These are phyloP conservation scores for Volutella citrinella DNA, from an alignment of 2,329 filamentous ascomycete genomes.

Conservation along the genomic window DNA sequence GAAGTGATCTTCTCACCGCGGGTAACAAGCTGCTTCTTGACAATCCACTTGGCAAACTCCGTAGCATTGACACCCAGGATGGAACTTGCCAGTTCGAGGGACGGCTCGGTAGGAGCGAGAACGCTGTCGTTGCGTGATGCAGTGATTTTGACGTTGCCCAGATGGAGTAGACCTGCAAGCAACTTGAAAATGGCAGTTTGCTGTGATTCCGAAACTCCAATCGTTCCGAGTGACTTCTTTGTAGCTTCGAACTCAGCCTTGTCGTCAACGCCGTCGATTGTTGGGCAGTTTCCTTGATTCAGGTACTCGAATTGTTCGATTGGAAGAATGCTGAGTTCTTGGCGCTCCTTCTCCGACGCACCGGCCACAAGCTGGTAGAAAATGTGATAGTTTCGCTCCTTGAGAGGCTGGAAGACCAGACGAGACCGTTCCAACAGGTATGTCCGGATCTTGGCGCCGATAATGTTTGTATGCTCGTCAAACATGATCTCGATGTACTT, in stretches of 20 bases:
- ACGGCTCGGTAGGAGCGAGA: constrained; percentile 75
- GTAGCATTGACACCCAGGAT: constrained; percentile 83
- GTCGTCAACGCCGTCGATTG: constrained; percentile 93
- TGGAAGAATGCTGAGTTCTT: constrained; percentile 74
- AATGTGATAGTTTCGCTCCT: constrained; percentile 98
- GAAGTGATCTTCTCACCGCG: constrained; percentile 97
- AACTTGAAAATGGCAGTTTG: constrained; percentile 87
- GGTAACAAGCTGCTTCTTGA: constrained; percentile 97
- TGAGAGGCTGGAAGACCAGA: constrained; percentile 93
- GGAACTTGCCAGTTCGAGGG: constrained; percentile 74
- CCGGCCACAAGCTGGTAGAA: constrained; percentile 97
- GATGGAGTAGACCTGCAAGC: constrained; percentile 84
- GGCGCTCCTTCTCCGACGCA: constrained; percentile 77
- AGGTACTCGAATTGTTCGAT: constrained; percentile 94
- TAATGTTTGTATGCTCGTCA: constrained; percentile 90
- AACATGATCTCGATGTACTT: constrained; percentile 99
- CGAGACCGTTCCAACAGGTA: constrained; percentile 94
- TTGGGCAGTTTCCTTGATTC: constrained; percentile 88
- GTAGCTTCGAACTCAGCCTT: constrained; percentile 91
- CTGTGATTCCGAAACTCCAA: constrained; percentile 72
- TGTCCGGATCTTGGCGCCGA: constrained; percentile 94
- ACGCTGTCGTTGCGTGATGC: constrained; percentile 86
- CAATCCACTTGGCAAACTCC: constrained; percentile 95
- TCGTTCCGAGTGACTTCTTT: constrained; percentile 79
- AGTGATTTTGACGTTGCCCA: constrained; percentile 95